Evolutionary conservation across 768 basidiomycete species (phyloP).

Genomic region (Brasilioporus rufonigricans): DNA sequence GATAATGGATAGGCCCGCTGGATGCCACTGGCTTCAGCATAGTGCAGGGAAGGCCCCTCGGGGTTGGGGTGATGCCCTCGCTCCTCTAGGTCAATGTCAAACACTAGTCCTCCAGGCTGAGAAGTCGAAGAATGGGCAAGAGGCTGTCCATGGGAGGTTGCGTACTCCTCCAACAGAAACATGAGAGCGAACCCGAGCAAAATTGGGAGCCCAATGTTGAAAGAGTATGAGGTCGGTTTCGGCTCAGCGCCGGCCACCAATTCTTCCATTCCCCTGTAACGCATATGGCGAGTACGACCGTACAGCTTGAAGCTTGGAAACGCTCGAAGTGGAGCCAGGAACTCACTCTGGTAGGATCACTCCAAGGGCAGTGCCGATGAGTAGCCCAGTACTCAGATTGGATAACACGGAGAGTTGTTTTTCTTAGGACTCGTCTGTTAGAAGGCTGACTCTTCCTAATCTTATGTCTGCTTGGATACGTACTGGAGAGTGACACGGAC

Average conservation of each 20-base stretch:
- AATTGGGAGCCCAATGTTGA: constrained; percentile 60
- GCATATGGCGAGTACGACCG: background rate
- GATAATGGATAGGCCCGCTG: constrained; percentile 67
- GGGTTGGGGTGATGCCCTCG: constrained; percentile 39
- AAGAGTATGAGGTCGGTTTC: constrained; percentile 42
- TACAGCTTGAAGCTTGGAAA: background rate
- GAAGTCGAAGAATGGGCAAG: constrained; percentile 15
- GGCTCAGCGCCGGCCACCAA: constrained; percentile 37
- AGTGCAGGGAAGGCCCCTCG: constrained; percentile 12
- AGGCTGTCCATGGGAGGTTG: constrained; percentile 49
- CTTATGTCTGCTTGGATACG: constrained; percentile 11
- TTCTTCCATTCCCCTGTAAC: constrained; percentile 70
- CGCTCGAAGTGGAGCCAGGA: background rate
- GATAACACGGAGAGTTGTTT: constrained; percentile 46
- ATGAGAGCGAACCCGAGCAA: constrained; percentile 56
- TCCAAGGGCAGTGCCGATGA: constrained; percentile 87
- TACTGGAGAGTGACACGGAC: constrained; percentile 69
- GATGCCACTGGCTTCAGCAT: constrained; percentile 23
- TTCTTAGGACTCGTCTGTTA: constrained; percentile 38
- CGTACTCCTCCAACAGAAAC: constrained; percentile 65
- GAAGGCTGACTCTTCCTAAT: background rate
- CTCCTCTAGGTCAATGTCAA: constrained; percentile 64
- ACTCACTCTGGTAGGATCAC: constrained; percentile 93
- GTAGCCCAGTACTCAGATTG: constrained; percentile 74
- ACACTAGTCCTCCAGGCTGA: constrained; percentile 29